Percentiles rank a stretch among this genome's conserved stretches.
Evolutionary conservation across 2,329 filamentous ascomycete genomes (phyloP).

Genomic region (Alternaria sp.): DNA sequence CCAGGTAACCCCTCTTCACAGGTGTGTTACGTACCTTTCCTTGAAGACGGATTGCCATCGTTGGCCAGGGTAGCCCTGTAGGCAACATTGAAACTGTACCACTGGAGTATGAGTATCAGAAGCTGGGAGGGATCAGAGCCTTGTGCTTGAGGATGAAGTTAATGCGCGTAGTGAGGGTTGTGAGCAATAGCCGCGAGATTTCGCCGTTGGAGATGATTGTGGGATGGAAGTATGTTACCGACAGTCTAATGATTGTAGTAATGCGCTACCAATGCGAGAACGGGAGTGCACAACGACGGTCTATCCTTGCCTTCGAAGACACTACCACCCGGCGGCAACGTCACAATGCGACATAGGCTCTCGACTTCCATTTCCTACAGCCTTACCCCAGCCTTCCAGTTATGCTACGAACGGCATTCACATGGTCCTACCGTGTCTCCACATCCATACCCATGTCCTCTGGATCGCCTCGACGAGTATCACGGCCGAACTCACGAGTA

Average conservation of each 20-base stretch:
- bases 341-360: not conserved
- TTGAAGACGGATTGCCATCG: not conserved
- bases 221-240: not conserved
- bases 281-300: not conserved
- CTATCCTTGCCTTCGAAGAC: not conserved
- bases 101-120: not conserved
- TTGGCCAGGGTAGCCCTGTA: not conserved
- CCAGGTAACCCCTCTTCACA: not conserved
- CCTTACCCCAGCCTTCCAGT: not conserved
- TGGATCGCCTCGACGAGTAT: not conserved
- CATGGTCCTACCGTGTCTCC: not conserved
- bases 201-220: not conserved
- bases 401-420: not conserved
- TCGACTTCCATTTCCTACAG: not conserved
- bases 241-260: no score
- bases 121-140: not conserved
- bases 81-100: not conserved
- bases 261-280: not conserved
- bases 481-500: not conserved
- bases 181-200: not conserved
- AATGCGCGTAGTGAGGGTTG: not conserved
- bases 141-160: accelerated
- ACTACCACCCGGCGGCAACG: not conserved
- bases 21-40: not conserved
- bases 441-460: not conserved